Evolutionary conservation across 805 yeast species (phyloP), one percentile per base, ranked within the genome.

Genomic region (Teunomyces kruisii): DNA sequence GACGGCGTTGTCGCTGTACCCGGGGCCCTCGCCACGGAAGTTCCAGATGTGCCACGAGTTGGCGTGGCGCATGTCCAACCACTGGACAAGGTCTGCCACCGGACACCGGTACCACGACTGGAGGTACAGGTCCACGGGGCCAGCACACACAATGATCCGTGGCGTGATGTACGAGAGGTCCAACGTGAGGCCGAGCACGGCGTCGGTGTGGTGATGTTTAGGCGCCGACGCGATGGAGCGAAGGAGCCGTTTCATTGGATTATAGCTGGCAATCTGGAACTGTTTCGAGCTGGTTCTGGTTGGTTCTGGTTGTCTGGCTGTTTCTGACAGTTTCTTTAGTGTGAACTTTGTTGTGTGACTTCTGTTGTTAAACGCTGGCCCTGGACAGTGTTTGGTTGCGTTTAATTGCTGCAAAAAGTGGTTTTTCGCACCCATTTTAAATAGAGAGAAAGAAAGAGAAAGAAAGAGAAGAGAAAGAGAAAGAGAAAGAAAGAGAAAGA

Each of bases 21-120:
- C 74, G 39, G 62, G 39, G n/a, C 56, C 64, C 48, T 86, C 94
- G 5, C 76, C 80, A 48, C 90, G 39, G 28, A 90, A 71, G 56
- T 88, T 88, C 78, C 84, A 84, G 1, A 90, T 65, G 51, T 73
- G 78, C 97, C 97, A 91, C 40, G 77, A 63, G 2, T 58, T 48
- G 0, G 75, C 78, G 58, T 84, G 84, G 22, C 70, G 54, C 3
- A 50, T 19, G 29, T 46, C 45, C 22, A 45, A 29, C 51, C 47
- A 79, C 17, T 63, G 59, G 0, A 80, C 64, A 19, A 90, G 63
- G 39, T 80, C 82, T 0, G 55, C 52, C 1, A 85, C 62, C 28
- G 76, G 71, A 50, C 81, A 80, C 38, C 86, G 70, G 59, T 78
- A 84, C 36, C 75, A 55, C 7, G 68, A 56, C 44, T 74, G 68